Conservation (phyloP, 495 filamentous ascomycete genomes). For the Penicillium atrosanguineum region DNA sequence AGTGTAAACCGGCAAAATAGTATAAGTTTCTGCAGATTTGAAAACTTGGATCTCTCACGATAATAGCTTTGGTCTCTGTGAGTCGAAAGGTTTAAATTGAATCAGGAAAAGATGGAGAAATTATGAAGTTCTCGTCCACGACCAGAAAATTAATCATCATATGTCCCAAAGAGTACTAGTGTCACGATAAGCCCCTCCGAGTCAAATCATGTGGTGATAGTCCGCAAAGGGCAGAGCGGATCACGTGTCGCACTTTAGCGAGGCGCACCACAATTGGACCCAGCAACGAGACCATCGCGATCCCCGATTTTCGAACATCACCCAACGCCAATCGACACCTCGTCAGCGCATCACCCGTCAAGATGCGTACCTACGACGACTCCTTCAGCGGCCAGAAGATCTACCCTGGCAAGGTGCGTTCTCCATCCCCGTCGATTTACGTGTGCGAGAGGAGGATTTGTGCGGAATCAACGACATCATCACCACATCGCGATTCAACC, state of each 20-base stretch:
- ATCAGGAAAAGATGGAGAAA: not conserved
- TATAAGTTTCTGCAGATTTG: no score
- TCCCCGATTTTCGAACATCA: slow-evolving; percentile 48
- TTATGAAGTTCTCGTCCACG: no score
- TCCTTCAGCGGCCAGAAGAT: slow-evolving; percentile 97
- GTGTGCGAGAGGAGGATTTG: slow-evolving; percentile 20
- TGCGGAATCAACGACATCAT: slow-evolving; percentile 18
- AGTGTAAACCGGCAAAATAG: no score
- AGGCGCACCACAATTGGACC: slow-evolving; percentile 52
- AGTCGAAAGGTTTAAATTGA: no score
- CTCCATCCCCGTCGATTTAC: slow-evolving; percentile 16
- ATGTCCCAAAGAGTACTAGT: not conserved
- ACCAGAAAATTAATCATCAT: not conserved
- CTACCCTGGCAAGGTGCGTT: slow-evolving; percentile 96
- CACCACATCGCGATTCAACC: not conserved
- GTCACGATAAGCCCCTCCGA: not conserved
- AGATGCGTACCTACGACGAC: slow-evolving; percentile 98
- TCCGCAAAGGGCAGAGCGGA: slow-evolving; percentile 40
- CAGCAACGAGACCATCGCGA: slow-evolving; percentile 35
- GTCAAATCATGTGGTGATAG: slow-evolving; percentile 13
- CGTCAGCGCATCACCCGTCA: slow-evolving; percentile 59
- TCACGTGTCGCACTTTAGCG: slow-evolving; percentile 51
- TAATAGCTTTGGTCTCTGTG: no score
- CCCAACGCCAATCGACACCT: slow-evolving; percentile 51
- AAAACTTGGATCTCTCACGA: no score